Evolutionary conservation across 345 rosid genomes (phyloP).

Genomic region (Melaleuca quinquenervia): DNA sequence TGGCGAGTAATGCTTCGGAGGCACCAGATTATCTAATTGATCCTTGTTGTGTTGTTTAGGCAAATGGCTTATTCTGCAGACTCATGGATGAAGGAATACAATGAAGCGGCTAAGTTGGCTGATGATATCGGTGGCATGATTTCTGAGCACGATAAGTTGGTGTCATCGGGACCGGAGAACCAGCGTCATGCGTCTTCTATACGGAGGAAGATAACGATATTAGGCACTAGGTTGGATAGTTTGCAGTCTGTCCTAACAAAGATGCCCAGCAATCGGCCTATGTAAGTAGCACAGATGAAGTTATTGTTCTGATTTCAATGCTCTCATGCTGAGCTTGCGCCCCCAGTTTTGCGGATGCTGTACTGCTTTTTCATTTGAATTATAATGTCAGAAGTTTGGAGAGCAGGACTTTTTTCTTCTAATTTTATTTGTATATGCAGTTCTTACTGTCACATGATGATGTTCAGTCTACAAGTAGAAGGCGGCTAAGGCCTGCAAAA

Average conservation of each 20-base stretch:
- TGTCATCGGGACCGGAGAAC: slow-evolving; percentile 19
- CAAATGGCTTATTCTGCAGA: slow-evolving; percentile 3
- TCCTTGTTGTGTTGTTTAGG: background rate
- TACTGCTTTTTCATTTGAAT: background rate
- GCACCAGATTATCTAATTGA: background rate
- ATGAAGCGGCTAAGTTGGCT: slow-evolving; percentile 18
- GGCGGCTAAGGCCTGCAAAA: background rate
- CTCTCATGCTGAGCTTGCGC: background rate
- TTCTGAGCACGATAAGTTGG: slow-evolving; percentile 9
- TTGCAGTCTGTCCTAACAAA: slow-evolving; percentile 20
- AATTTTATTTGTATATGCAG: background rate
- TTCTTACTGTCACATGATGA: background rate
- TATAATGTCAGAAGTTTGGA: background rate
- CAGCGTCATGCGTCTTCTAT: slow-evolving; percentile 24
- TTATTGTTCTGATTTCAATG: background rate
- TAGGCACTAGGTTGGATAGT: slow-evolving; percentile 27
- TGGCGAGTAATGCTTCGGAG: background rate
- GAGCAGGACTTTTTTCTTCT: background rate
- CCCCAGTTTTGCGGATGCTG: background rate
- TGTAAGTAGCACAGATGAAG: slow-evolving; percentile 1
- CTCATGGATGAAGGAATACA: slow-evolving; percentile 23
- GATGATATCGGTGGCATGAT: slow-evolving; percentile 27
- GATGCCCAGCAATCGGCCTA: slow-evolving; percentile 19
- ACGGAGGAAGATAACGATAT: slow-evolving; percentile 29
- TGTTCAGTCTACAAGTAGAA: background rate